These are phyloP conservation scores for Melampsora larici-populina DNA, from an alignment of 1,284 basidiomycete genomes.

Conservation along the genomic window DNA sequence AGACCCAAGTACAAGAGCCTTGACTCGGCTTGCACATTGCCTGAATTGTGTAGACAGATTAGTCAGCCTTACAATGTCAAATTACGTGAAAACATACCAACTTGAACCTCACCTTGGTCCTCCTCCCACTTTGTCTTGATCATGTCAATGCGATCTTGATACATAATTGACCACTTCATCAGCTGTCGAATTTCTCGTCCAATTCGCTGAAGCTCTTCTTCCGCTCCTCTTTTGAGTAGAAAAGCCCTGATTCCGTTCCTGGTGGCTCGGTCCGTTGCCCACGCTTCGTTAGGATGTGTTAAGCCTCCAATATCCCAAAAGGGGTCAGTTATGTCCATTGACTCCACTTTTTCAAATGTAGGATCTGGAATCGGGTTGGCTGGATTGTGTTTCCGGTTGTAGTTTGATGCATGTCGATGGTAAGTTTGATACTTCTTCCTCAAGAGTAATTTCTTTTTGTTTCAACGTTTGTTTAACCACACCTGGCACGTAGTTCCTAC, in stretches of 20 bases:
- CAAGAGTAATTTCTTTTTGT: background rate
- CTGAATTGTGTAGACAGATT: too few species aligned
- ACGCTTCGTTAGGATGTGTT: background rate
- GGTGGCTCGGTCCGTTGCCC: background rate
- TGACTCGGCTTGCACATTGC: too few species aligned
- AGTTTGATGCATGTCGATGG: background rate
- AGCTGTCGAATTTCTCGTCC: background rate
- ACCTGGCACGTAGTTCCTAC: constrained; percentile 16
- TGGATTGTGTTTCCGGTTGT: constrained; percentile 4
- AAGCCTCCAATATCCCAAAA: constrained; percentile 15
- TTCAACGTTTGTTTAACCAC: background rate
- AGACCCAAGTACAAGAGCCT: too few species aligned
- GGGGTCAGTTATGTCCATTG: background rate
- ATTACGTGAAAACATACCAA: too few species aligned
- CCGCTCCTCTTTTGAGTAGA: background rate
- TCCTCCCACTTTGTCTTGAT: too few species aligned
- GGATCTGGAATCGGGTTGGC: background rate
- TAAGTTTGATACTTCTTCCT: constrained; percentile 12
- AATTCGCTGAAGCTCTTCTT: constrained; percentile 13
- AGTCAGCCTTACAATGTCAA: too few species aligned
- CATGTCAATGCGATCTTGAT: background rate
- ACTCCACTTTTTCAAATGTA: background rate
- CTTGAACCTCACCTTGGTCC: too few species aligned
- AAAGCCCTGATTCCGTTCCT: background rate
- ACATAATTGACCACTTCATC: constrained; percentile 6